phyloP scores from a whole-genome alignment of 257 asterid species.

The Solanum neorickii region DNA sequence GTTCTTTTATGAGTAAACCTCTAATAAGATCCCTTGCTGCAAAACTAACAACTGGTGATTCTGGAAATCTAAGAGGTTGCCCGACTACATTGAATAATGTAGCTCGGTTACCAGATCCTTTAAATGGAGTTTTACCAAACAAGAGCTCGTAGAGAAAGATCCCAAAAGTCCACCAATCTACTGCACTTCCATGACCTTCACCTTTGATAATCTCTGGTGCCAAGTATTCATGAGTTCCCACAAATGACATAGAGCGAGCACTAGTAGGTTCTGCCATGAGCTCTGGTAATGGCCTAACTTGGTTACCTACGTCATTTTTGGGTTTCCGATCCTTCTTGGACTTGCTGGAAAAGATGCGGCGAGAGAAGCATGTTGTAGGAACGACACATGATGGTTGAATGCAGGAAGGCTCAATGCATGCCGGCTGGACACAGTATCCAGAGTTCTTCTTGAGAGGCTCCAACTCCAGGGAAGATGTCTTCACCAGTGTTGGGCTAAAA shows the following conservation, averaged over 20 bases:
- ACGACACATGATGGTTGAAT: conserved; percentile 28
- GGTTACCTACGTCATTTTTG: conserved; percentile 19
- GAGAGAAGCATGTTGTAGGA: conserved; percentile 27
- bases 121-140: conserved; percentile 35
- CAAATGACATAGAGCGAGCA: conserved; percentile 39
- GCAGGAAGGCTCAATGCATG: conserved; percentile 23
- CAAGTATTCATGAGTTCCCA: conserved; percentile 33
- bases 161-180: conserved; percentile 40
- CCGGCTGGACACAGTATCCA: conserved; percentile 19
- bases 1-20: conserved; percentile 34
- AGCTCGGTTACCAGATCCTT: conserved; percentile 38
- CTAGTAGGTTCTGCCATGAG: conserved; percentile 31
- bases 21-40: conserved; percentile 31
- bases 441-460: conserved; percentile 17
- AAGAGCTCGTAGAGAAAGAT: conserved; percentile 28
- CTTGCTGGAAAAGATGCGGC: conserved; percentile 22
- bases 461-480: conserved; percentile 10
- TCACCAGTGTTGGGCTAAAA: conserved; percentile 20
- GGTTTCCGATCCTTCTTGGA: conserved; percentile 21
- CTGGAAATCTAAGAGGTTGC: conserved; percentile 32
- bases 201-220: conserved; percentile 41
- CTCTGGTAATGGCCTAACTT: conserved; percentile 29
- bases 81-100: conserved; percentile 34
- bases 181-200: conserved; percentile 39
- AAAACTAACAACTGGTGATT: conserved; percentile 29